phyloP scores from a whole-genome alignment of 805 yeast species.

The Candida parachauliodes region DNA sequence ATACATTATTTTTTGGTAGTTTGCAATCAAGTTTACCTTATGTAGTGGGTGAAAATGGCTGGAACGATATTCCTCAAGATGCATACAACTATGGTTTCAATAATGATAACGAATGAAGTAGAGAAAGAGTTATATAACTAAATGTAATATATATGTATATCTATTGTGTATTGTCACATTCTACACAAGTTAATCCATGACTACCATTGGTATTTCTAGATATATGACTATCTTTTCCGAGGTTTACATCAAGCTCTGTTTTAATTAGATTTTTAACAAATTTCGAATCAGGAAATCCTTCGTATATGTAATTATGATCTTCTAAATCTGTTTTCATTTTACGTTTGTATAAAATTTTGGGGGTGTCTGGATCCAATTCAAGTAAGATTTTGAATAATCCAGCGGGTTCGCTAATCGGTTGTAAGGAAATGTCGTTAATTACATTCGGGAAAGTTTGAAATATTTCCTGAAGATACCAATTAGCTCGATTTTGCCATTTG shows the following conservation, averaged over 20 bases:
- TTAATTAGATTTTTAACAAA: constrained; percentile 66
- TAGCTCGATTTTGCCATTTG: constrained; percentile 84
- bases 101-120: constrained; percentile 9
- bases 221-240: constrained; percentile 22
- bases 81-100: constrained; percentile 14
- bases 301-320: constrained; percentile 33
- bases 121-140: background rate
- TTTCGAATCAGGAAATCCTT: constrained; percentile 88
- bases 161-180: constrained; percentile 12
- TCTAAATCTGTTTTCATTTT: constrained; percentile 38
- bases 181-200: constrained; percentile 11
- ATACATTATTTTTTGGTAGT: constrained; percentile 34
- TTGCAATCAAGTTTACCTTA: constrained; percentile 54
- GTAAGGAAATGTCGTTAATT: constrained; percentile 43
- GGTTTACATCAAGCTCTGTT: constrained; percentile 23
- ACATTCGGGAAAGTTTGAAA: constrained; percentile 71
- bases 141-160: background rate
- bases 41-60: constrained; percentile 43
- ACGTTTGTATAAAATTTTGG: constrained; percentile 46
- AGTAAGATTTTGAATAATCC: constrained; percentile 23
- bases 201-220: background rate
- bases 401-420: constrained; percentile 21
- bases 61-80: constrained; percentile 34
- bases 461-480: constrained; percentile 84
- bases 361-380: constrained; percentile 1